Evolutionary conservation across 106 monocot species (phyloP).

Genomic region (Narthecium ossifragum): DNA sequence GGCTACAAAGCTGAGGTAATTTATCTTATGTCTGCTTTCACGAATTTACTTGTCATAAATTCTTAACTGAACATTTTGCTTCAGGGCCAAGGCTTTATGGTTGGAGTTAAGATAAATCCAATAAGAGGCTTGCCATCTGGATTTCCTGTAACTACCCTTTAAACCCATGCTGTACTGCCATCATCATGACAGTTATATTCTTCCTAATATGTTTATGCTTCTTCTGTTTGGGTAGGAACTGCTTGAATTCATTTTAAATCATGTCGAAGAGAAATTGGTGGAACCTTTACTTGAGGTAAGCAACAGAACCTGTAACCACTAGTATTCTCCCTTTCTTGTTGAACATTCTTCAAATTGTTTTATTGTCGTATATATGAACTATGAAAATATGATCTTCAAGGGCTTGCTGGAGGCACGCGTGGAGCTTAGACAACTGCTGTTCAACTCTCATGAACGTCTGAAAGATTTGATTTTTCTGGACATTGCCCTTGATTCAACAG

Average conservation of each 20-base stretch:
- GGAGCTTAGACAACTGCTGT: constrained; percentile 66
- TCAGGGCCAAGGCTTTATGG: constrained; percentile 98
- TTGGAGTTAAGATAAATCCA: constrained; percentile 94
- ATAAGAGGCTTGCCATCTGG: constrained; percentile 81
- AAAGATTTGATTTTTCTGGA: constrained; percentile 95
- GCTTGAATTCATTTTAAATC: constrained; percentile 59
- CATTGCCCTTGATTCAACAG: constrained; percentile 91
- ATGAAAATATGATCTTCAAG: constrained; percentile 31
- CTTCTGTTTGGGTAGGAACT: constrained; percentile 44
- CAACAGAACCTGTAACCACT: no score
- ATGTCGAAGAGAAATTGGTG: constrained; percentile 73
- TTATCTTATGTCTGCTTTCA: constrained; percentile 2
- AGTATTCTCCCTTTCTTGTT: no score
- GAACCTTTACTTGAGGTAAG: constrained; percentile 89
- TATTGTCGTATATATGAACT: constrained; percentile 1
- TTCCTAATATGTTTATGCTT: no score
- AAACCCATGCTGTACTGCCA: neutral
- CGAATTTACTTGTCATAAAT: neutral
- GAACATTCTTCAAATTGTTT: no score
- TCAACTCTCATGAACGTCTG: constrained; percentile 63
- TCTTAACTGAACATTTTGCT: constrained; percentile 1
- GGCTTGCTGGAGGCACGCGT: constrained; percentile 78
- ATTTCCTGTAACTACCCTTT: constrained; percentile 55
- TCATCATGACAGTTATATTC: neutral
- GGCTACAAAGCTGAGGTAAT: constrained; percentile 83